Base-by-base conservation (phyloP, 331 rosid species). In the Quercus phellos region DNA sequence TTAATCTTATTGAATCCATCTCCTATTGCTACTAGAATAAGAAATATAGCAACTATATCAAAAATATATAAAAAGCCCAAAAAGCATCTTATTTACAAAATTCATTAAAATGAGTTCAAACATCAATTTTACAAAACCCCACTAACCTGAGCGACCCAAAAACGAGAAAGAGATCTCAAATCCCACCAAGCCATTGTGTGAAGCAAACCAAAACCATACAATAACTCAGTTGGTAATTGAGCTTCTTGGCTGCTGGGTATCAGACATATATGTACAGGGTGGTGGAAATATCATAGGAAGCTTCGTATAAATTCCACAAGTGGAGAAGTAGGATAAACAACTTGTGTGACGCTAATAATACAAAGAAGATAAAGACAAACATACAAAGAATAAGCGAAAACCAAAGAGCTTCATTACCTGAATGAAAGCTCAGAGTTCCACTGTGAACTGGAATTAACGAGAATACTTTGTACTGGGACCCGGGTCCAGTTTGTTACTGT, bases 121-220 rank as follows among this genome's bases (percentile, higher is more conserved):
- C 1, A 80, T 51, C 59, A 22, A 7, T 58, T 19, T 18, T n/a
- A 29, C 32, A 55, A 54, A 6, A 76, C 21, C 54, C 63, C 82
- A 81, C 85, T 80, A 71, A 89, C 93, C 91, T 84, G 89, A 77
- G 86, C 81, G 29, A 70, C 68, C 34, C 84, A 82, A 75, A 87
- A 85, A 69, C 84, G 61, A 79, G 81, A 85, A 74, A 82, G 70
- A 72, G 86, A 75, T 80, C 92, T 87, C 51, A 85, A 75, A 85
- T 86, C 85, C 90, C 83, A 85, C 91, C 90, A 84, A 34, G 92
- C 82, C 97, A 92, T 86, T 50, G 58, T 61, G 61, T 61, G 54
- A 76, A 81, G 46, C 73, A 77, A 59, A 67, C 21, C 21, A 74
- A 72, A 86, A 53, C 73, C 70, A 74, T 35, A 29, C 77, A 63